Evolutionary conservation across 805 yeast species (phyloP).

Genomic region (Pichia manshurica): DNA sequence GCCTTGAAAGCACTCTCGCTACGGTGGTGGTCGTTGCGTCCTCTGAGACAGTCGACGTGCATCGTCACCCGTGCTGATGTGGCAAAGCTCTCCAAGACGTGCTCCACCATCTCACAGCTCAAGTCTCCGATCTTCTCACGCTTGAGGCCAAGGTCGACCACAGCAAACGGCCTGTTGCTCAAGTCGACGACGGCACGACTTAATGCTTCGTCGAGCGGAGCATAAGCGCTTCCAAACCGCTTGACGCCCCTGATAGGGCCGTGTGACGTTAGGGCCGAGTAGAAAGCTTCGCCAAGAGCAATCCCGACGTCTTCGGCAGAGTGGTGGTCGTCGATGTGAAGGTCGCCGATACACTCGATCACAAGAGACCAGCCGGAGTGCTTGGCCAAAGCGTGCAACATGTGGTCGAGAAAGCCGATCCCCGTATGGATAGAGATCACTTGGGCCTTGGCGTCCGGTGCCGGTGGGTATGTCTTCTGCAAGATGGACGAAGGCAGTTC

Average conservation of each 20-base stretch:
- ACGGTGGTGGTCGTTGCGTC: constrained; percentile 93
- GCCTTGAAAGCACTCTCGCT: constrained; percentile 97
- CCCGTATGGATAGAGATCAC: constrained; percentile 81
- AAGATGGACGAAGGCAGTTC: constrained; percentile 57
- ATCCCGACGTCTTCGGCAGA: constrained; percentile 94
- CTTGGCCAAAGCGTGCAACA: constrained; percentile 95
- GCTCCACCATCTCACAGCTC: constrained; percentile 97
- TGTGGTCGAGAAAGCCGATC: constrained; percentile 92
- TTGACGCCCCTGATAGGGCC: constrained; percentile 88
- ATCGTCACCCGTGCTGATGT: constrained; percentile 84
- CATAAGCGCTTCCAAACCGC: constrained; percentile 88
- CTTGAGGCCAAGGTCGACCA: constrained; percentile 80
- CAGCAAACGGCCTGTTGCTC: constrained; percentile 89
- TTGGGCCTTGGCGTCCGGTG: constrained; percentile 55
- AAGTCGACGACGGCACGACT: constrained; percentile 94
- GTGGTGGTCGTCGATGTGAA: constrained; percentile 96
- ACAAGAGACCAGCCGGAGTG: constrained; percentile 94
- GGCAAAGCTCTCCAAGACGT: constrained; percentile 89
- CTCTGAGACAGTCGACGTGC: constrained; percentile 92
- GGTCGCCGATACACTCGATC: constrained; percentile 87
- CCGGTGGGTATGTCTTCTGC: constrained; percentile 17
- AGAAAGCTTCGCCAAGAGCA: constrained; percentile 84
- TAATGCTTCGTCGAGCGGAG: constrained; percentile 94
- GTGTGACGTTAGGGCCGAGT: constrained; percentile 53
- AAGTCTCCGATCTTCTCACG: constrained; percentile 92